These are phyloP conservation scores for Isochrysis galbana DNA, from an alignment of 78 protist genomes.

Conservation along the genomic window DNA sequence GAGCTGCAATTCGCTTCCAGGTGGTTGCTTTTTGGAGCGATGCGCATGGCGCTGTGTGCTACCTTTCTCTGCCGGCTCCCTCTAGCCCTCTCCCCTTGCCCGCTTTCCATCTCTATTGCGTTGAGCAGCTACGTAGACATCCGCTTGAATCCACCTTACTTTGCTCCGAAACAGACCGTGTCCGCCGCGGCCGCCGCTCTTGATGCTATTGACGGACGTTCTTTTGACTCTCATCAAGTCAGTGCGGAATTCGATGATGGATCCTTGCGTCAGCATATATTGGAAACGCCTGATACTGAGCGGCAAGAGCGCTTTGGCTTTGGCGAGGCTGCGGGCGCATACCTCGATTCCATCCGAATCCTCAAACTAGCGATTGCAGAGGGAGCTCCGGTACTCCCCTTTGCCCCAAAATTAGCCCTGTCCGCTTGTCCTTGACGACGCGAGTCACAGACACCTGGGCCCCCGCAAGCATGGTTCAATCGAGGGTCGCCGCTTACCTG, in stretches of 20 bases:
- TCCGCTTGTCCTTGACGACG: too few relatives aligned
- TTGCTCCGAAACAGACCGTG: too few relatives aligned
- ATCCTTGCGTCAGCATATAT: not conserved
- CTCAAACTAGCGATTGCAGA: not conserved
- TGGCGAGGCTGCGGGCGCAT: not conserved
- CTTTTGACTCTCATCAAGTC: not conserved
- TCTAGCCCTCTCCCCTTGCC: not conserved
- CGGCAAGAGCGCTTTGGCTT: slow-evolving; percentile 16
- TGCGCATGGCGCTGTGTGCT: too few relatives aligned
- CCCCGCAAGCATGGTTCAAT: too few relatives aligned
- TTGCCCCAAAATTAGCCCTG: too few relatives aligned
- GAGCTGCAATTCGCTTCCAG: slow-evolving; percentile 18
- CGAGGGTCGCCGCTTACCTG: too few relatives aligned
- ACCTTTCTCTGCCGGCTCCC: not conserved
- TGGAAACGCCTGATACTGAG: not conserved
- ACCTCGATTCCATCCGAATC: not conserved
- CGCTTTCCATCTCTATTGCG: too few relatives aligned
- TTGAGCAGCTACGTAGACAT: too few relatives aligned
- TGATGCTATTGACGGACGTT: slow-evolving; percentile 5
- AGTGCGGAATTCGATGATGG: not conserved
- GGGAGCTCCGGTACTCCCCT: not conserved
- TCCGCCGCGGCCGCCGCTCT: not conserved
- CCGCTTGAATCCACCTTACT: too few relatives aligned
- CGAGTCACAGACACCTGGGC: too few relatives aligned
- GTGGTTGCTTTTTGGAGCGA: too few relatives aligned